Base-by-base conservation (phyloP, 1,284 basidiomycete species). In the Pyrrhoderma noxium region DNA sequence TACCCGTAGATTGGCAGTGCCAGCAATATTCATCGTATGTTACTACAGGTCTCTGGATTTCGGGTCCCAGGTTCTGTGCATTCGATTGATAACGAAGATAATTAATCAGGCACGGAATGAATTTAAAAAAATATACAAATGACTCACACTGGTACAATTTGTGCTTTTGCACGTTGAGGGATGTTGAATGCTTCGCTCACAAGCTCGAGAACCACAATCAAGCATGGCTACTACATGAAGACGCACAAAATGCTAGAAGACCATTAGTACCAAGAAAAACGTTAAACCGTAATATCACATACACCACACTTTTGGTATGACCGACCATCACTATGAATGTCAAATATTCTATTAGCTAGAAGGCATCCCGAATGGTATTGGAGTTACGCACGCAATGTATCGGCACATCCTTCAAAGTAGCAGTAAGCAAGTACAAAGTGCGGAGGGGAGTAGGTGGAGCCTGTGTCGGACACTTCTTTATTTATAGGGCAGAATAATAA, bases 1-100 rank as follows among this genome's bases (percentile, higher is more conserved):
- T 42, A 11, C 53, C 53, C 9, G 53, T 54, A 9, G 53, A 55
- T 35, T 55, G 53, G 22, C 53, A 55, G 8, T 44, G 45, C 53
- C 53, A 55, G 18, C 53, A 55, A 21, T 42, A 52, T 31, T 55
- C 53, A 22, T 55, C 49, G 40, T 55, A 55, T 16, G 49, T 51
- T 8, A 55, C 45, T 13, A 55, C 43, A 13, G 53, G 49, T 19
- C 43, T 38, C 41, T 55, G 53, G 13, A 55, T 55, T 27, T 55
- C 53, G 16, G 44, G 44, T 4, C 53, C 53, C 9, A 55, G 44
- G n/a, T 51, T 22, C 53, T 55, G 23, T 14, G 25, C 19, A 34
- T 21, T 5, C n/a, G 45, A 4, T 16, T 22, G 9, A 38, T 3
- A 47, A 31, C 21, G 2, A 22, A 23, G 3, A n/a, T 22, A n/a